Base-by-base conservation (phyloP, 345 rosid species). In the Clarkia xantiana region DNA sequence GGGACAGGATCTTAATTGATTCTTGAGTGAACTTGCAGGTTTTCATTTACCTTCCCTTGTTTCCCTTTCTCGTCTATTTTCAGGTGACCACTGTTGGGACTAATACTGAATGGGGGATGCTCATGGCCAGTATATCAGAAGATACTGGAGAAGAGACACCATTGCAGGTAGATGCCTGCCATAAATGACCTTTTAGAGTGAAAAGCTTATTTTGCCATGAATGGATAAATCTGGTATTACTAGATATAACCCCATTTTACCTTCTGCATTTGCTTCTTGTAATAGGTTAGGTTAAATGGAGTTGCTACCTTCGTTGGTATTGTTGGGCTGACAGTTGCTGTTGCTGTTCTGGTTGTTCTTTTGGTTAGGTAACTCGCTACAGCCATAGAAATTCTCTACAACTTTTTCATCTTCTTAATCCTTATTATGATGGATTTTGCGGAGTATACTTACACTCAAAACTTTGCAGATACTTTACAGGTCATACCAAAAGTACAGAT, bases 61-160 rank as follows among this genome's bases (percentile, higher is more conserved):
- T 19, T 8, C 25, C 49, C 45, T 42, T 3, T 11, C 36, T 62
- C 51, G 29, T 11, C 29, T 53, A 34, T 12, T 59, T 36, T 44
- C 65, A 93, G 96, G 95, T 82, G 53, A 93, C 88, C 10, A 75
- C 95, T 58, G 99, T 93, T 25, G 99, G 99, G 43, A 76, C 71
- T 44, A 78, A 84, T 70, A 93, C 99, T 42, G 99, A 93, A 55
- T 93, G 99, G 99, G 99, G 99, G 38, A 62, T 93, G 66, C 79
- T 84, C 50, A 87, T 93, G 99, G 84, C 95, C 56, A 93, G 94
- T 55, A 77, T 93, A 51, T 87, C 99, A 4, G 99, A 93, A 70
- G 99, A 93, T 67, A 80, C 74, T 58, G 99, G 94, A 18, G 99
- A 84, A 80, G 99, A 93, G 76, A 93, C 99, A 34, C 99, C 95